Evolutionary conservation across 2,329 filamentous ascomycete genomes (phyloP).

Genomic region (Trichoderma endophyticum): DNA sequence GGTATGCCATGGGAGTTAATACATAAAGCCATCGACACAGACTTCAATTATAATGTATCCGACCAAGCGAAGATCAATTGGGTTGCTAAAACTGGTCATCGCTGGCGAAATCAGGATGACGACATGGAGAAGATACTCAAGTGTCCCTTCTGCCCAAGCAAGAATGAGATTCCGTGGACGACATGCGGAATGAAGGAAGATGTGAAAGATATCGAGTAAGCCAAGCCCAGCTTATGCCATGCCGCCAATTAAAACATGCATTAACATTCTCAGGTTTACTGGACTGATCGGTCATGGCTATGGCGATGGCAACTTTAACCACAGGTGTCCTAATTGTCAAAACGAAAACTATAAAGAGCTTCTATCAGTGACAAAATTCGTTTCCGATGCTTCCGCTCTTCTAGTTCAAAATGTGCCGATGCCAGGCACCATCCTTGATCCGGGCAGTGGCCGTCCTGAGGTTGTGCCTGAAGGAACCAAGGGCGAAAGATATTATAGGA

Average conservation of each 20-base stretch:
- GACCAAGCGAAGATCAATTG: conserved; percentile 46
- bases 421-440: conserved; percentile 64
- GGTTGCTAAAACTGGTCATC: conserved; percentile 43
- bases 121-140: conserved; percentile 43
- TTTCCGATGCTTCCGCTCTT: conserved; percentile 29
- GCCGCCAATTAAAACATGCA: not conserved
- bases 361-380: conserved; percentile 61
- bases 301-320: conserved; percentile 53
- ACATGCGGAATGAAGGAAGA: conserved; percentile 40
- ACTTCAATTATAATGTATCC: conserved; percentile 55
- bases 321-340: conserved; percentile 50
- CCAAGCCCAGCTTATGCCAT: not conserved
- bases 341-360: conserved; percentile 52
- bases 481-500: conserved; percentile 31
- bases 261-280: not conserved
- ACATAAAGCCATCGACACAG: conserved; percentile 54
- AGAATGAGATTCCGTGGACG: conserved; percentile 57
- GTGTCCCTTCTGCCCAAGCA: conserved; percentile 53
- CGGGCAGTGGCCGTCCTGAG: conserved; percentile 49
- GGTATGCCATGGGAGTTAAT: conserved; percentile 65
- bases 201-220: not conserved
- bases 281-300: conserved; percentile 50
- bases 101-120: conserved; percentile 61
- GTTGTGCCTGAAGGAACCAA: conserved; percentile 24
- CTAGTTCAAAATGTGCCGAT: conserved; percentile 44